A percentile compares a stretch with the other conserved stretches of the same genome.
These are phyloP conservation scores for Saturnispora zaruensis DNA, from an alignment of 805 yeast genomes.

Conservation along the genomic window DNA sequence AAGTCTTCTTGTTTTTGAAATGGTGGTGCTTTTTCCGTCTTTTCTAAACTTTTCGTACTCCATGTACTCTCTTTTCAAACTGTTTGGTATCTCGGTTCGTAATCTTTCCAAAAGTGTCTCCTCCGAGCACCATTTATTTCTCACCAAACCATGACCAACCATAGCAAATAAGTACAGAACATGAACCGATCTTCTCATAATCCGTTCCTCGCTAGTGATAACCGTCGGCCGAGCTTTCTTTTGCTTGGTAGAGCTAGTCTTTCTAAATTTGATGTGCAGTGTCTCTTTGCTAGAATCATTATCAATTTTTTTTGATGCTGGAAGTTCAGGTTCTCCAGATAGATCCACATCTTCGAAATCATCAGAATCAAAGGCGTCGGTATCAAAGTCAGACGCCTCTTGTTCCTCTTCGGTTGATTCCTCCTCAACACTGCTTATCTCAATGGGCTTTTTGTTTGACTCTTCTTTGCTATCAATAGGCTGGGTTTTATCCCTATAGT, in stretches of 20 bases:
- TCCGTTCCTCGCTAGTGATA: constrained; percentile 48
- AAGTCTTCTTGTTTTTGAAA: constrained; percentile 53
- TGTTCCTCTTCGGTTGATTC: neutral
- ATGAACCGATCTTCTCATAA: constrained; percentile 46
- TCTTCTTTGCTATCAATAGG: neutral
- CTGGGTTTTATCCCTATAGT: neutral
- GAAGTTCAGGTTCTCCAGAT: constrained; percentile 11
- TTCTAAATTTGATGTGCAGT: constrained; percentile 20
- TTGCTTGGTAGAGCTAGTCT: constrained; percentile 10
- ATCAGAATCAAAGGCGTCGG: constrained; percentile 31
- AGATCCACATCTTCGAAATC: constrained; percentile 34
- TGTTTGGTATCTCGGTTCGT: constrained; percentile 38
- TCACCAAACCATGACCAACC: constrained; percentile 54
- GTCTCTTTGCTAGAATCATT: constrained; percentile 9
- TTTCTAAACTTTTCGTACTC: constrained; percentile 19
- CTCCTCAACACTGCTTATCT: neutral
- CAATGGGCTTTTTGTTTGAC: neutral
- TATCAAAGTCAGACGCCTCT: neutral
- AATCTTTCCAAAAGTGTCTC: constrained; percentile 33
- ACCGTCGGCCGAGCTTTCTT: constrained; percentile 27
- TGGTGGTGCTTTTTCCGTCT: constrained; percentile 16
- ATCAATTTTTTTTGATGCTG: neutral
- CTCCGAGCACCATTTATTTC: constrained; percentile 72
- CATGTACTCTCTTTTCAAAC: constrained; percentile 37
- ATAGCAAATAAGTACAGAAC: constrained; percentile 48